Evolutionary conservation across 768 basidiomycete species (phyloP).

Genomic region (Suillus decipiens): DNA sequence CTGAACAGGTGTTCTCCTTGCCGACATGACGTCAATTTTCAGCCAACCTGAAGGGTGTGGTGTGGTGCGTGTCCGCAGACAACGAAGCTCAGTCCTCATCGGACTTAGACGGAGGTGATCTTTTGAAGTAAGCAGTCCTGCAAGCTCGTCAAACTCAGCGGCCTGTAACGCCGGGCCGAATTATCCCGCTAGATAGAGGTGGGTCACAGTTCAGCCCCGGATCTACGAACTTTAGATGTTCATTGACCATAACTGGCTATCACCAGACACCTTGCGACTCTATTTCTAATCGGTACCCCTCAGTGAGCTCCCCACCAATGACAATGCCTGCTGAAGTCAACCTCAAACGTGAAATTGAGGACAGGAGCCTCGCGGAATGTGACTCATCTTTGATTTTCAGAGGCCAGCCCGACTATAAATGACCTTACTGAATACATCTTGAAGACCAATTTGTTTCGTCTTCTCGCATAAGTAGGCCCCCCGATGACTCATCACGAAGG

Average conservation of each 20-base stretch:
- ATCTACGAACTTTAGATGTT: not conserved
- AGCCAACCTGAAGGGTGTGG: not conserved
- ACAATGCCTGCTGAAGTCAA: not conserved
- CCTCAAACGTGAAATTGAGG: not conserved
- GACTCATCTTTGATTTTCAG: not conserved
- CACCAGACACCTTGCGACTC: not conserved
- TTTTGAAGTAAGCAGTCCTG: not conserved
- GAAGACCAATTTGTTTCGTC: not conserved
- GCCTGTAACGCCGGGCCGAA: not conserved
- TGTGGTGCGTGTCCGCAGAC: not conserved
- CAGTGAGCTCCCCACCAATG: not conserved
- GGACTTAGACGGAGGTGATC: conserved; percentile 1
- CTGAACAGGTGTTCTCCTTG: not conserved
- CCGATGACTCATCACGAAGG: not conserved
- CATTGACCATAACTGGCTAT: not conserved
- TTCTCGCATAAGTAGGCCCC: not conserved
- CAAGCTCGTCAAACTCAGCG: not conserved
- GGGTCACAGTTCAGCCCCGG: conserved; percentile 2
- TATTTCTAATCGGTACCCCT: not conserved
- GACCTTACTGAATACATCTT: not conserved
- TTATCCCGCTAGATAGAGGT: conserved; percentile 1
- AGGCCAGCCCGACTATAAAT: not conserved
- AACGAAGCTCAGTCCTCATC: not conserved
- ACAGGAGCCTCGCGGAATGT: not conserved
- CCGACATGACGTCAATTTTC: not conserved